Base-by-base conservation (phyloP, 768 basidiomycete genomes). In the Lyophyllum shimeji region DNA sequence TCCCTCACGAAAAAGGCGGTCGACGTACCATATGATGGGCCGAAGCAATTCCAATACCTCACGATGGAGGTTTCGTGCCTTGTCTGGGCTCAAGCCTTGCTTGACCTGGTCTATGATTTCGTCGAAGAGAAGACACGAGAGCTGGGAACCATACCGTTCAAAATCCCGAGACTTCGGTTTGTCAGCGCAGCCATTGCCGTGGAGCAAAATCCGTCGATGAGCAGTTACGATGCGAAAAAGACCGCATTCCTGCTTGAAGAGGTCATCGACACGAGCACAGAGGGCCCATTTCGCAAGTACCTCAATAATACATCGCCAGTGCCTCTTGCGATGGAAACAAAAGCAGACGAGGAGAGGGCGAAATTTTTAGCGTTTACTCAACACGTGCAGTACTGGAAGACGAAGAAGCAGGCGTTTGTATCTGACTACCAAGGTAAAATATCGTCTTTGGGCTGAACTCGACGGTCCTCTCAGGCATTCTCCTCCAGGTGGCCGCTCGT, bases 391-490 rank as follows among this genome's bases (percentile, higher is more conserved):
- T 67, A 63, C 44, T 53, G 43, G 20, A 61, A 65, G 53, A 69
- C 65, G 0, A 56, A 52, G 7, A 61, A 59, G 13, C 7, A 53
- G 8, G 65, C 55, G 0, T 70, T 67, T 50, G 31, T 70, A 13
- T 64, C 66, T 8, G 65, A 70, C 49, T 64, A 61, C 31, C 69
- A 69, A 64, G 69, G 67, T 66, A n/a, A n/a, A n/a, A n/a, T n/a
- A n/a, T n/a, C n/a, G n/a, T n/a, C n/a, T n/a, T n/a, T n/a, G n/a
- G n/a, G n/a, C n/a, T n/a, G n/a, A n/a, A n/a, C n/a, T n/a, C n/a
- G n/a, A n/a, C n/a, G n/a, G n/a, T n/a, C n/a, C n/a, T n/a, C n/a
- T n/a, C n/a, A n/a, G n/a, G n/a, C n/a, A n/a, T n/a, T n/a, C n/a
- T n/a, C n/a, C n/a, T n/a, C n/a, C 25, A 54, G 53, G 53, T 21